A percentile compares a stretch with the other conserved stretches of the same genome.
These are phyloP conservation scores for Botrytis pseudocinerea DNA, from an alignment of 2,329 filamentous ascomycete species.

Conservation along the genomic window DNA sequence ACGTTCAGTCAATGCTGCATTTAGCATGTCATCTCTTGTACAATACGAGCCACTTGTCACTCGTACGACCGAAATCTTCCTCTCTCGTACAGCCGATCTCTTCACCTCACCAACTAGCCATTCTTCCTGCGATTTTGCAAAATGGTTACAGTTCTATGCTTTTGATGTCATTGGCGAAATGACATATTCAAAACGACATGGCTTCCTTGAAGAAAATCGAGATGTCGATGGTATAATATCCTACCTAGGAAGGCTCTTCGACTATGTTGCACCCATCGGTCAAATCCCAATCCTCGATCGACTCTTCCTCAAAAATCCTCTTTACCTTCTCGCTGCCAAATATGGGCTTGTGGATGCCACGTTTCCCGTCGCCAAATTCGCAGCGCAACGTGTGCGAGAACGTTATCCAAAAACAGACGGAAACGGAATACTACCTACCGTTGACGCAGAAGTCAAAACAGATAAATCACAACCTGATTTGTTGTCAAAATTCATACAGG, in stretches of 20 bases:
- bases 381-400: conserved; percentile 65
- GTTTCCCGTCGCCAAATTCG: conserved; percentile 73
- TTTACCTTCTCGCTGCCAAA: conserved; percentile 67
- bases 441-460: conserved; percentile 27
- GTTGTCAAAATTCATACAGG: conserved; percentile 71
- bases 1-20: conserved; percentile 73
- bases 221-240: conserved; percentile 74
- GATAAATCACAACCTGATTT: conserved; percentile 54
- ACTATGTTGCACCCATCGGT: conserved; percentile 72
- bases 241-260: conserved; percentile 64
- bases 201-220: conserved; percentile 72
- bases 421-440: conserved; percentile 27
- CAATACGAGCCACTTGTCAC: conserved; percentile 81
- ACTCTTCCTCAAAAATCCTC: conserved; percentile 71
- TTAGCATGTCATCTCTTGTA: conserved; percentile 74
- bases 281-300: conserved; percentile 73
- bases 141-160: conserved; percentile 78
- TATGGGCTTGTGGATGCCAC: conserved; percentile 67
- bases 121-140: conserved; percentile 59
- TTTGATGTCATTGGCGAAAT: conserved; percentile 81
- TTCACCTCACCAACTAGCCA: conserved; percentile 44
- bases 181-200: conserved; percentile 73
- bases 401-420: conserved; percentile 46
- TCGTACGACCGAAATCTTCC: conserved; percentile 70
- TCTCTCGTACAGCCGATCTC: conserved; percentile 59